Evolutionary conservation across 2,329 filamentous ascomycete species (phyloP), one percentile per base, ranked within the genome.

Genomic region (Aspergillus sp.): DNA sequence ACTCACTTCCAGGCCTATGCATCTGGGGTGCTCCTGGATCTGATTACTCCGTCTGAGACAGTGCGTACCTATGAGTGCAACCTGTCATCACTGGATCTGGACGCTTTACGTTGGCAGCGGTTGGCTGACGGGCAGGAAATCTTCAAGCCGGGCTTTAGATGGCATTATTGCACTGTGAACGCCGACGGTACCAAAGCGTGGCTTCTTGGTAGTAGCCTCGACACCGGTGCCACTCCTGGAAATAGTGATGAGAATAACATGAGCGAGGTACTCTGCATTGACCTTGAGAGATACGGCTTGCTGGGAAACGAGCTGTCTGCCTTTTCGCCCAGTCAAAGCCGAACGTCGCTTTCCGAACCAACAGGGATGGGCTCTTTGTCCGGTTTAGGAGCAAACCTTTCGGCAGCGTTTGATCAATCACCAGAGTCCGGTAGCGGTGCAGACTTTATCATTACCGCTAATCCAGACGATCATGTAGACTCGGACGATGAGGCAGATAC

Each of bases 81-180:
- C 19, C 77, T 99, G 21, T 96, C 92, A 0, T 91, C 92, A 3
- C 80, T 99, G 25, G 95, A 99, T 68, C 82, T 99, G 10, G 89
- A 90, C 60, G 89, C 90, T 0, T 79, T 98, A 53, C 88, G 93
- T 51, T 99, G 95, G 95, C 92, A 96, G 75, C 96, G 93, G 73
- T 83, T 99, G 17, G 95, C 94, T 1, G 94, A 97, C 70, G 95
- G 95, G 3, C 90, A 91, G 53, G 95, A 99, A 72, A 89, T 99
- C 36, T 99, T 97, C 78, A 90, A 90, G 67, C 82, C 88, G 0
- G 91, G 90, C n/a, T 98, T 95, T 75, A 87, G 94, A 61, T 99
- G 95, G 95, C 94, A 98, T 75, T 99, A 99, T 73, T 98, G 95
- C 75, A 96, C 92, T 3, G 90, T 97, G 78, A 96, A 97, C 72